Evolutionary conservation across 345 rosid species (phyloP).

Genomic region (Citrus glauca): DNA sequence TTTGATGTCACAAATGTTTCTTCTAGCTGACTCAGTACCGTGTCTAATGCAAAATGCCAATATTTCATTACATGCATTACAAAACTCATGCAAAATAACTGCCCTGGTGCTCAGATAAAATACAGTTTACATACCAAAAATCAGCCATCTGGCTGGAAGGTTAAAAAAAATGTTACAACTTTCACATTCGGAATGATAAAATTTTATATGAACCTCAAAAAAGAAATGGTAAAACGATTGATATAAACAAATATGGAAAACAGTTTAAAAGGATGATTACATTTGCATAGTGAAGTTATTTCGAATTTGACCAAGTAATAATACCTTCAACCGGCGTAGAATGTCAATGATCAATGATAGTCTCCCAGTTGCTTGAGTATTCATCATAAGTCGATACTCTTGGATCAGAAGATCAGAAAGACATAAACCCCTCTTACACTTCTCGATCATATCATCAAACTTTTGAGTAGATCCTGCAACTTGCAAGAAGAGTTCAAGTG

Average conservation of each 20-base stretch:
- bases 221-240: background rate
- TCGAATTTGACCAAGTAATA: slow-evolving; percentile 6
- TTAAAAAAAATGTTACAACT: background rate
- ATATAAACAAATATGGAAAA: background rate
- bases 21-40: background rate
- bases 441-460: slow-evolving; percentile 68
- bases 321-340: slow-evolving; percentile 83
- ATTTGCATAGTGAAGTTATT: slow-evolving; percentile 1
- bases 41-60: background rate
- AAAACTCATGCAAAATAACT: background rate
- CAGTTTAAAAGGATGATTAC: background rate
- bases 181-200: background rate
- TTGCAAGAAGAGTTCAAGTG: slow-evolving; percentile 82
- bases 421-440: slow-evolving; percentile 63
- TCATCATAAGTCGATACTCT: slow-evolving; percentile 74
- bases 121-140: background rate
- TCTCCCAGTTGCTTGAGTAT: slow-evolving; percentile 79
- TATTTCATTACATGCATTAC: background rate
- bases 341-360: slow-evolving; percentile 74
- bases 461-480: slow-evolving; percentile 73
- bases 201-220: background rate
- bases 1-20: background rate
- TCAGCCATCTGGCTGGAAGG: background rate
- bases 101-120: background rate
- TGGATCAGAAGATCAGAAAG: slow-evolving; percentile 69